Evolutionary conservation across 805 yeast species (phyloP).

Genomic region (Starmerella tilneyi): DNA sequence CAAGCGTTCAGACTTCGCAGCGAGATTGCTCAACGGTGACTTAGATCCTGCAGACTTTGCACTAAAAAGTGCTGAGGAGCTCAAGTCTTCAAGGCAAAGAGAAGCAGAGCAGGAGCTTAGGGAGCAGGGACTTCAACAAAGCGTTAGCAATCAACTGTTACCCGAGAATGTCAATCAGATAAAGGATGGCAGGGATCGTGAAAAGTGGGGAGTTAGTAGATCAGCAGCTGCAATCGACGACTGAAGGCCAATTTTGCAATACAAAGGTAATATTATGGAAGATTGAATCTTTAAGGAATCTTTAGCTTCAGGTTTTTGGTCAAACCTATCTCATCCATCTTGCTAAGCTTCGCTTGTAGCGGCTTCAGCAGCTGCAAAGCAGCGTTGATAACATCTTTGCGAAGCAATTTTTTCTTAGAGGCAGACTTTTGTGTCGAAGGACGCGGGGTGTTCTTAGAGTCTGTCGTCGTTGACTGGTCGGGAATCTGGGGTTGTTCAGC

Average conservation of each 20-base stretch:
- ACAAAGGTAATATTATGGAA: no score
- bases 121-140: conserved; percentile 25
- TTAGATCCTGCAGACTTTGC: conserved; percentile 29
- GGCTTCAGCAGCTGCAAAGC: conserved; percentile 23
- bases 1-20: conserved; percentile 23
- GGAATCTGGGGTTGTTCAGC: neutral
- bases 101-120: conserved; percentile 25
- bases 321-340: conserved; percentile 13
- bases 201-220: conserved; percentile 36
- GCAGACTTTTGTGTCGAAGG: neutral
- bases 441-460: no score
- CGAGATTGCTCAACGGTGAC: conserved; percentile 25
- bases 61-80: conserved; percentile 27
- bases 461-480: conserved; percentile 5
- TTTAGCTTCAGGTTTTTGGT: neutral
- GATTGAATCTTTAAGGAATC: no score
- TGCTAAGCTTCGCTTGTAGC: conserved; percentile 17
- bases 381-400: conserved; percentile 23
- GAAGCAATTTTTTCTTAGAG: conserved; percentile 13
- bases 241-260: neutral
- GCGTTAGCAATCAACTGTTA: conserved; percentile 27
- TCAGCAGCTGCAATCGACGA: conserved; percentile 36
- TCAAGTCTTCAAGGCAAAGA: conserved; percentile 26
- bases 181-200: conserved; percentile 36
- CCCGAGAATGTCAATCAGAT: conserved; percentile 31